Percentiles rank a stretch among this genome's conserved stretches.
Evolutionary conservation across 148 eudicot genomes (phyloP).

Genomic region (Linanthus parryae): DNA sequence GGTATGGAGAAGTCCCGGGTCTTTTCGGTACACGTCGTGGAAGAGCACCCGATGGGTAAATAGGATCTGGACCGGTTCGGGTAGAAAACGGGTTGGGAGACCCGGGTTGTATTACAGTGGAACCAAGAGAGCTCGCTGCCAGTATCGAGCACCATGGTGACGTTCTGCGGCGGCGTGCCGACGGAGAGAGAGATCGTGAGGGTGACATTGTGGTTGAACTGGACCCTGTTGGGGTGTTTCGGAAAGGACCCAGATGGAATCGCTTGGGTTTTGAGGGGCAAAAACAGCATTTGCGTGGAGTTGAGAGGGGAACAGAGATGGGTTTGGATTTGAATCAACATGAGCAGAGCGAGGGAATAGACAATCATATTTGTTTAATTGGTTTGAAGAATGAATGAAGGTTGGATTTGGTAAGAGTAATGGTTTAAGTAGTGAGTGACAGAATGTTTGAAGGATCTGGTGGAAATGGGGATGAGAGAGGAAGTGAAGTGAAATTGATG

Average conservation of each 20-base stretch:
- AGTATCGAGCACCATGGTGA: constrained; percentile 44
- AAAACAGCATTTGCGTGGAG: constrained; percentile 15
- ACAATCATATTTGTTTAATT: no score
- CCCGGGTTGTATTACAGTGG: constrained; percentile 23
- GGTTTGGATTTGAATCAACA: neutral
- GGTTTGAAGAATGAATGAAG: no score
- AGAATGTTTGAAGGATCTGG: no score
- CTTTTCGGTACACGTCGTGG: constrained; percentile 27
- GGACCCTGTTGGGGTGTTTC: constrained; percentile 28
- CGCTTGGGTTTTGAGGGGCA: constrained; percentile 27
- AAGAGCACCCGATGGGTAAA: constrained; percentile 25
- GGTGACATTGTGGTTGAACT: constrained; percentile 37
- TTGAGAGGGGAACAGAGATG: constrained; percentile 1
- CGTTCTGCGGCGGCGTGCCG: constrained; percentile 41
- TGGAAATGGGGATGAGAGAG: no score
- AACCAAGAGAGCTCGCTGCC: constrained; percentile 48
- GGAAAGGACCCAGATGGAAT: constrained; percentile 14
- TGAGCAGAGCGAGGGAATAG: constrained; percentile 3
- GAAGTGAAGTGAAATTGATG: no score
- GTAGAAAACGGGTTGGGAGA: constrained; percentile 16
- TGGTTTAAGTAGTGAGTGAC: no score
- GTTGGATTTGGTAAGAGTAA: no score
- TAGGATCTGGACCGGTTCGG: constrained; percentile 23
- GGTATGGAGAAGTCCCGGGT: constrained; percentile 36
- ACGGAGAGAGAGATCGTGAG: constrained; percentile 33